These are phyloP conservation scores for Lodderomyces theae DNA, from an alignment of 1,139 yeast species.

Conservation along the genomic window DNA sequence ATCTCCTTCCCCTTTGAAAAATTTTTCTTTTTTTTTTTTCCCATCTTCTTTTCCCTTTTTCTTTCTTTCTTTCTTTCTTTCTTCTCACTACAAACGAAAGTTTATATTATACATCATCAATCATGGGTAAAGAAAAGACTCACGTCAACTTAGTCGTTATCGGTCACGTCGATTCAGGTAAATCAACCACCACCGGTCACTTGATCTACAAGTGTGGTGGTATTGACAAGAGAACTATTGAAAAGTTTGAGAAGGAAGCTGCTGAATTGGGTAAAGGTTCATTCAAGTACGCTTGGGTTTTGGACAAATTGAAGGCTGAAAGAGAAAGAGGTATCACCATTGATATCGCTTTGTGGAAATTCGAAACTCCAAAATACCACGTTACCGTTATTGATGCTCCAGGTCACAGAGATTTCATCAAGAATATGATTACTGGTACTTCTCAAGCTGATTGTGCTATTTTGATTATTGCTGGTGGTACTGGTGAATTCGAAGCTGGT, in stretches of 20 bases:
- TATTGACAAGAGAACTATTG: constrained; percentile 97
- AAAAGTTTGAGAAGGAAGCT: constrained; percentile 98
- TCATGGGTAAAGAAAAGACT: constrained; percentile 85
- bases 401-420: constrained; percentile 97
- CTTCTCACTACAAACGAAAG: no score
- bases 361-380: constrained; percentile 92
- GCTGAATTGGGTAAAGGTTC: constrained; percentile 98
- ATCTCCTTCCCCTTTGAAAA: no score
- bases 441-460: constrained; percentile 94
- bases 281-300: constrained; percentile 98
- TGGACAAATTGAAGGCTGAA: constrained; percentile 94
- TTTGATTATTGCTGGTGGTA: constrained; percentile 87
- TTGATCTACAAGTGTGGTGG: constrained; percentile 93
- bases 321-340: constrained; percentile 97
- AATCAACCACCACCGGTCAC: constrained; percentile 57
- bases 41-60: constrained; percentile 8
- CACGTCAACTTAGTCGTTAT: constrained; percentile 99
- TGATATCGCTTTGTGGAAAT: constrained; percentile 92
- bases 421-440: constrained; percentile 92
- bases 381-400: constrained; percentile 94
- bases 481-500: constrained; percentile 95
- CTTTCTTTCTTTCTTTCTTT: constrained; percentile 9
- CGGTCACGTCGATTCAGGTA: constrained; percentile 98
- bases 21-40: constrained; percentile 9
- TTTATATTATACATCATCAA: constrained; percentile 10